Conservation (phyloP, 1,139 yeast genomes). For the Debaryomyces udenii region DNA sequence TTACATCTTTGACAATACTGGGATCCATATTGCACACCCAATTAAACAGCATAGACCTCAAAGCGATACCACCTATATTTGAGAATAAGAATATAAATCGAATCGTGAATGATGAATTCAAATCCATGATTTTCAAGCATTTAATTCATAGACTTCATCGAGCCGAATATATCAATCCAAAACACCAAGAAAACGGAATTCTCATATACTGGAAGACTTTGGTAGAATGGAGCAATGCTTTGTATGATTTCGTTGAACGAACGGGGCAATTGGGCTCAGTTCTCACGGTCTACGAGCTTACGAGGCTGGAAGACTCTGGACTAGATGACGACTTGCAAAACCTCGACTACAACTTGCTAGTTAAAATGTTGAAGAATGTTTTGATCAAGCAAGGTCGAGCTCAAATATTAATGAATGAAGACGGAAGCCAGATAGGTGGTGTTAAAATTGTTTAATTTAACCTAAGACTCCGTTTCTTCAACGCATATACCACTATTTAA, state of each 20-base stretch:
- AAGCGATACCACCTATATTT: conserved; percentile 42
- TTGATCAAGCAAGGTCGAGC: conserved; percentile 72
- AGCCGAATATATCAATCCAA: conserved; percentile 55
- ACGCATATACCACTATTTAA: neutral
- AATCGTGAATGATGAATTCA: conserved; percentile 55
- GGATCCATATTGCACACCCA: conserved; percentile 35
- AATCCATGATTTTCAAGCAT: conserved; percentile 56
- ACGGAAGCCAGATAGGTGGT: conserved; percentile 59
- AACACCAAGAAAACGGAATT: conserved; percentile 47
- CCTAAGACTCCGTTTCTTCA: no score
- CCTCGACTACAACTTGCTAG: conserved; percentile 61
- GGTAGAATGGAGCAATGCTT: conserved; percentile 74
- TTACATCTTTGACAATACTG: conserved; percentile 40
- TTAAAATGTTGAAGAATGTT: conserved; percentile 53
- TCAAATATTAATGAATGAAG: conserved; percentile 62
- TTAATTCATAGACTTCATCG: conserved; percentile 55
- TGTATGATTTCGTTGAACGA: conserved; percentile 52
- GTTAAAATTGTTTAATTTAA: conserved; percentile 56
- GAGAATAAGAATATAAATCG: conserved; percentile 55
- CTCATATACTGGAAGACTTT: conserved; percentile 71
- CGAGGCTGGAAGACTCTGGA: conserved; percentile 64
- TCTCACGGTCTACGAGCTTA: conserved; percentile 79
- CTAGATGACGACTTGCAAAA: conserved; percentile 59
- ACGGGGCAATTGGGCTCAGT: conserved; percentile 81
- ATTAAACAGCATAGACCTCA: conserved; percentile 22